Evolutionary conservation across 1,284 basidiomycete species (phyloP), one percentile per base, ranked within the genome.

Genomic region (Papiliotrema flavescens): DNA sequence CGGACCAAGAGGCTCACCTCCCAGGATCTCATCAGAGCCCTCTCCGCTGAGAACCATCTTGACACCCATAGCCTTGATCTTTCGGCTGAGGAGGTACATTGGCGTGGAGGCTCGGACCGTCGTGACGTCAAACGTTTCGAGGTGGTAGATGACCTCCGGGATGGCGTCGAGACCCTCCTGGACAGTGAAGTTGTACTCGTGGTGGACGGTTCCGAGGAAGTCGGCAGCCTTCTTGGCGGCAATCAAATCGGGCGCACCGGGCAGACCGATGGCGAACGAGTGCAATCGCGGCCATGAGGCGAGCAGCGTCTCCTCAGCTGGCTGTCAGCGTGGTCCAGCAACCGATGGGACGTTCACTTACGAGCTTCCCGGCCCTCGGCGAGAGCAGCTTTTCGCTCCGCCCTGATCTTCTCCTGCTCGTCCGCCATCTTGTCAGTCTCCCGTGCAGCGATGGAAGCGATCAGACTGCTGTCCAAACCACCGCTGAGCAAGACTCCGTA

Each of bases 11-110:
- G 1, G 71, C 78, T 62, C 68, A 85, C 92, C 94, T 76, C 96
- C 96, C 53, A 97, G 85, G 63, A 98, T 93, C 78, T 99, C 96
- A 69, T 99, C 96, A 56, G 90, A 93, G 32, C 96, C 96, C 77
- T 99, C 96, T 35, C 96, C 96, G 60, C 89, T 92, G 39, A 99
- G 82, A 3, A 99, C 96, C 96, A 99, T 99, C 81, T 99, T 99
- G 61, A 99, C 96, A 61, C 96, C 96, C 89, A 94, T 98, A 2
- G 96, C 95, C 80, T 98, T 99, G 82, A 98, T 96, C 81, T 98
- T 98, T 54, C 96, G 84, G 74, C 89, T 92, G 56, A 98, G 84
- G 35, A 99, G 84, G 70, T 77, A 77, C 76, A 79, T 79, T 17
- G 96, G 95, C 6, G 95, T 98, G 66, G 90, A 94, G 4, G 96